Evolutionary conservation across 179 eudicot species (phyloP), one percentile per base, ranked within the genome.

Genomic region (Kewa caespitosa): DNA sequence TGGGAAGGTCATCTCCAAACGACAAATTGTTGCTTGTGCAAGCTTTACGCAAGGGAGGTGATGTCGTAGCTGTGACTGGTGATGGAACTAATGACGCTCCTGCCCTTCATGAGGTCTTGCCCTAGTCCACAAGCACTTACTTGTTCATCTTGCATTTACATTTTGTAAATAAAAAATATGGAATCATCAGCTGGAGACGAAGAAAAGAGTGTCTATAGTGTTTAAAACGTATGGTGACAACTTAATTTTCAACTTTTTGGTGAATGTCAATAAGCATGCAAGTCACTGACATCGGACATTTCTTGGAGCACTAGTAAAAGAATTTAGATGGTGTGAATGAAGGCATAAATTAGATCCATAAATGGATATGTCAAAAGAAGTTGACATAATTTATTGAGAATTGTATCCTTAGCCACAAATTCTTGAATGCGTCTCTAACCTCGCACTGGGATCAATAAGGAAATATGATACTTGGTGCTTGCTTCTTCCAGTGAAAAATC

Each of bases 61-160:
- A 93, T 41, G 94, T 94, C 43, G 97, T 94, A 63, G 98, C 98
- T 70, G 98, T 94, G 13, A 94, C 98, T 43, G 97, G 98, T 50
- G 98, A 94, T 85, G 98, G 98, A 72, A 94, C 97, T 38, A 94
- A 94, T 78, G 98, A 94, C 59, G 97, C 98, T 81, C 98, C 98
- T 77, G 97, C 98, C 68, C 89, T 94, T 74, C 93, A 94, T 77
- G 98, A 94, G 98, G 98, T 90, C 82, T 81, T 80, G 55, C 59
- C 15, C 70, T 69, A 73, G 31, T 32, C 76, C 46, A 20, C 28
- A 36, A 28, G n/a, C 41, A 38, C 62, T 64, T 33, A 8, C 43
- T 52, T 76, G 36, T 42, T 30, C 61, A 5, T 1, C 33, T 37
- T 36, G 42, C 74, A 61, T 38, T 10, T 66, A 48, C 39, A 22